These are phyloP conservation scores for Aspergillus sp. DNA, from an alignment of 2,329 filamentous ascomycete species.

Conservation along the genomic window DNA sequence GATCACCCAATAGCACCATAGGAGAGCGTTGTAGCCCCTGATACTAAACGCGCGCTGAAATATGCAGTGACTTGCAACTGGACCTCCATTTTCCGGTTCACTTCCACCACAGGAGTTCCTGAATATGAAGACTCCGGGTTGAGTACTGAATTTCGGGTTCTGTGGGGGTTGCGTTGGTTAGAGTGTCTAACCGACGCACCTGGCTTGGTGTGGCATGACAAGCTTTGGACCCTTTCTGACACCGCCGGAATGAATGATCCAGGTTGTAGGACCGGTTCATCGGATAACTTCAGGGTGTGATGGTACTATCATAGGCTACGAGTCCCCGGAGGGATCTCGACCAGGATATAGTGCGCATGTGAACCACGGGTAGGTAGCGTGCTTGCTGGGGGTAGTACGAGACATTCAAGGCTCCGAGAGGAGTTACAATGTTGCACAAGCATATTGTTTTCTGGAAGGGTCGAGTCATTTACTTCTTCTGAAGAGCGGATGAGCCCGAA, in stretches of 20 bases:
- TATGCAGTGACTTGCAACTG: not conserved
- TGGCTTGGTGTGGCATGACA: slow-evolving; percentile 1
- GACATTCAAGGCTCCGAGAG: not conserved
- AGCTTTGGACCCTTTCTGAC: slow-evolving; percentile 2
- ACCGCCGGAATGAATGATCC: slow-evolving; percentile 1
- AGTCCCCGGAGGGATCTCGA: not conserved
- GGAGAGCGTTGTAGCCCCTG: not conserved
- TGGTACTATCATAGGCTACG: not conserved
- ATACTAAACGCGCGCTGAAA: not conserved
- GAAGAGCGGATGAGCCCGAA: not conserved
- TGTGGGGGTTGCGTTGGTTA: slow-evolving; percentile 1
- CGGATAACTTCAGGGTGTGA: not conserved
- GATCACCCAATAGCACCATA: not conserved
- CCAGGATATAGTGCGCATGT: not conserved
- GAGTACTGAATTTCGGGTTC: slow-evolving; percentile 1
- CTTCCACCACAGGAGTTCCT: slow-evolving; percentile 1
- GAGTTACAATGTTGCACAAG: not conserved
- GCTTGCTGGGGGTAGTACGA: not conserved
- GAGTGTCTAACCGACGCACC: not conserved
- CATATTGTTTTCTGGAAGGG: not conserved
- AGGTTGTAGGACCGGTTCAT: not conserved
- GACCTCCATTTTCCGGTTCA: not conserved
- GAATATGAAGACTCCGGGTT: not conserved
- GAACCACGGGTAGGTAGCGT: not conserved
- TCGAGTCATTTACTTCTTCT: not conserved